Base-by-base conservation (phyloP, 2,329 filamentous ascomycete species). In the Stagonosporopsis tanaceti region DNA sequence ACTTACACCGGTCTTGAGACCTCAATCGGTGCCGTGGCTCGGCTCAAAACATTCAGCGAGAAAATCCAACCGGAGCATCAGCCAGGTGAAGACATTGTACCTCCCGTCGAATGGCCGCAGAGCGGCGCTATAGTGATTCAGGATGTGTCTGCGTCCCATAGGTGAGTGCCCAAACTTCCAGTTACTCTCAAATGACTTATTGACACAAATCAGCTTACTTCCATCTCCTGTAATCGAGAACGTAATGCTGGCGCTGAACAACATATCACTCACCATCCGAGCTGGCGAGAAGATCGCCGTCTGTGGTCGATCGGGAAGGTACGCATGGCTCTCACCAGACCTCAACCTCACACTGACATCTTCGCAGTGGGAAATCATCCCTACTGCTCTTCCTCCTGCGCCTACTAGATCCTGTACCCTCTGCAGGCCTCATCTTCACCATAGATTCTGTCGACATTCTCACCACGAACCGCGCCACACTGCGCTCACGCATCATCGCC, bases 251-350 rank as follows among this genome's bases (percentile, higher is more conserved):
- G 47, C 47, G 15, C 25, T 51, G 9, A 44, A 51, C 9, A 30
- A 53, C 25, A 47, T 53, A n/a, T 53, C 50, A 6, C 22, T 51
- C 9, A 28, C 8, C n/a, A 42, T 47, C n/a, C n/a, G 11, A 4
- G 20, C 51, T 3, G 72, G 74, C 73, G 46, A 62, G 39, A 65
- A 62, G 44, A 45, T 62, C 8, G 62, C 51, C 9, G 51, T 67
- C 24, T 63, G 62, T 39, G 64, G 64, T n/a, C 45, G 62, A 27
- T 64, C 54, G 11, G 64, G 63, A 28, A 45, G 63, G 42, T 46
- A 27, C 5, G 39, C 35, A 30, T 12, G 11, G 2, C 28, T 7
- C 28, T 12, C 28, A 34, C n/a, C 15, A 44, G 2, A 25, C 14
- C 17, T 34, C 4, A n/a, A n/a, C 9, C 30, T 37, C 30, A 44